Base-by-base conservation (phyloP, 83 land plant genomes). In the Picea mariana region DNA sequence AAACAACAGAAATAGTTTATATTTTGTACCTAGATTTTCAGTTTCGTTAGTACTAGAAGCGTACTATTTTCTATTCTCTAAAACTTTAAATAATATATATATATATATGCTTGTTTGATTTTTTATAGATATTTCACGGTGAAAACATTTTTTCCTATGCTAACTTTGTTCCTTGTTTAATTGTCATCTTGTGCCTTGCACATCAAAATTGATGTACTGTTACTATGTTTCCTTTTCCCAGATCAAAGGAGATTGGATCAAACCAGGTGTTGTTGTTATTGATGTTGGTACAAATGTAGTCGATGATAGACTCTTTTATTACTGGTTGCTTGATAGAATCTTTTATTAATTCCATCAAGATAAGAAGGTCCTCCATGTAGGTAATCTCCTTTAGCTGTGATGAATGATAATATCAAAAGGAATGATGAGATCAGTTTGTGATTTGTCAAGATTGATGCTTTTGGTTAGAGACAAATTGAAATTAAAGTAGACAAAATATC, bases 251-350 rank as follows among this genome's bases (percentile, higher is more conserved):
- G 93, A 90, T 62, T 95, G 97, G 97, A 91, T 93, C 27, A 95
- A 95, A 79, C 97, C 92, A 18, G 97, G 97, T 81, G 95, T 95
- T 68, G 97, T 90, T 15, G 94, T 95, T 64, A 93, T 95, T 62
- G 97, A 95, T 84, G 97, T 95, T 23, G 97, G 97, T 1, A 95
- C 92, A 62, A 95, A 95, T 83, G 84, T 92, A n/a, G 87, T 95
- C 23, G 89, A 87, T 87, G 59, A 55, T 34, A 34, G 38, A 34
- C 38, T 34, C 38, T 34, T 34, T 34, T 42, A 42, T 42, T 42
- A 42, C 7, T 52, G 13, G 58, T 52, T 2, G 15, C 59, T 11
- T 55, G 3, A 55, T 55, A 12, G 3, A 3, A 11, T 12, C 59
- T 12, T 12, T 55, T 55, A 55, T 55, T 55, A 55, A 55, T 13